These are phyloP conservation scores for Pichia gijzeniarum DNA, from an alignment of 805 yeast species.

Conservation along the genomic window DNA sequence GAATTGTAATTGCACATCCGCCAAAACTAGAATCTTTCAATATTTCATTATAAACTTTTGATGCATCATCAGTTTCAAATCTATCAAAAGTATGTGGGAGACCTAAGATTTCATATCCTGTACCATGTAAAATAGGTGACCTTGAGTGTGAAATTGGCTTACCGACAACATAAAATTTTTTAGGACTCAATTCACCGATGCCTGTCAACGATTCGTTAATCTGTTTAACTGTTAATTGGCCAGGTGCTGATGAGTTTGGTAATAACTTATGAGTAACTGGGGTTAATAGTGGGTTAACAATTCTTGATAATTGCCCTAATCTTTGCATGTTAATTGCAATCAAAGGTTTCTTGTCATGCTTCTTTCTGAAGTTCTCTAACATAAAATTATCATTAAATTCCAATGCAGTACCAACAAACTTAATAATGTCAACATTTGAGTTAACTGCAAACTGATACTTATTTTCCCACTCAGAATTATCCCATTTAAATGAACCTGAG, in stretches of 20 bases:
- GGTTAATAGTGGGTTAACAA: constrained; percentile 66
- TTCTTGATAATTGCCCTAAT: constrained; percentile 71
- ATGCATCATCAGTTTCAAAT: constrained; percentile 62
- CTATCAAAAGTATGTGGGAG: constrained; percentile 66
- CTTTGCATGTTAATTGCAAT: constrained; percentile 81
- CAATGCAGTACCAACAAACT: constrained; percentile 76
- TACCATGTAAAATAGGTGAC: constrained; percentile 81
- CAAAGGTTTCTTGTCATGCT: constrained; percentile 54
- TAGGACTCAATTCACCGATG: constrained; percentile 56
- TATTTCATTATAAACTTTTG: constrained; percentile 47
- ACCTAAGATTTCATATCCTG: constrained; percentile 68
- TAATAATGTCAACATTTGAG: constrained; percentile 65
- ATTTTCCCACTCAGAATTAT: constrained; percentile 63
- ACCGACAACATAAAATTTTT: constrained; percentile 71
- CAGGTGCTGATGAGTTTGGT: constrained; percentile 72
- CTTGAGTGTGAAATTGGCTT: constrained; percentile 79
- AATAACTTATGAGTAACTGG: constrained; percentile 75
- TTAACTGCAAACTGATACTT: constrained; percentile 61
- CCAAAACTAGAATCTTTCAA: constrained; percentile 56
- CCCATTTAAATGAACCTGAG: constrained; percentile 58
- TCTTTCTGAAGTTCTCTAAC: constrained; percentile 61
- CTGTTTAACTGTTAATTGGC: constrained; percentile 62
- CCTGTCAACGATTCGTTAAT: constrained; percentile 50
- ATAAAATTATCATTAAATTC: constrained; percentile 59
- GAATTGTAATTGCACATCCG: constrained; percentile 95